Base-by-base conservation (phyloP, 768 basidiomycete species). In the Cytidiella melzeri region DNA sequence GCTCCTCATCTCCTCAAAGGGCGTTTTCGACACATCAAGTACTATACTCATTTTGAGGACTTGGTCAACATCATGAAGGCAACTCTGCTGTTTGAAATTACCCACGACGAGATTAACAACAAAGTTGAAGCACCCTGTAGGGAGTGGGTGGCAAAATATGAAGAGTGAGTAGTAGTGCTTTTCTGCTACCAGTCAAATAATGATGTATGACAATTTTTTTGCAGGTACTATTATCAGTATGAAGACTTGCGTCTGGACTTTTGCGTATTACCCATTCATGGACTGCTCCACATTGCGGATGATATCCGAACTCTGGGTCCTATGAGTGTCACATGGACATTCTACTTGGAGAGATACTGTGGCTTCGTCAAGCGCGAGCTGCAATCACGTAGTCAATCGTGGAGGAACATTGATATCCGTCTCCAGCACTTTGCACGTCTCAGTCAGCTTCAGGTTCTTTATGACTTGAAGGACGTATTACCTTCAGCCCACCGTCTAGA, bases 201-300 rank as follows among this genome's bases (percentile, higher is more conserved):
- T 45, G 21, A 25, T 25, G 12, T 9, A 26, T 23, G 26, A n/a
- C n/a, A 45, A 25, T 12, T 45, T 12, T 20, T 45, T 28, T 45
- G 9, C 10, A 47, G 46, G 19, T 47, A 47, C 23, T 47, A 47
- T 20, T 47, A 47, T 40, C 36, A 41, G 27, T 40, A 47, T 41
- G 18, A 43, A 5, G 46, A 47, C 5, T 25, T 9, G 12, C 11
- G 36, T 5, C 46, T 47, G 11, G 5, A 15, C 4, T 21, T 41
- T 24, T 47, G 46, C 37, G 5, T 41, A 12, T 26, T 47, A 5
- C 5, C 24, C 5, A 26, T 47, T 11, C 46, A 47, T 47, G 46
- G 36, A 5, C 7, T 47, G 4, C 36, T 47, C 3, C 46, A 47
- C 20, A 41, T 47, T 12, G 7, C 46, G 12, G 5, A 43, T n/a